phyloP scores from a whole-genome alignment of 2,329 filamentous ascomycete species.

The Calonectria naviculata region DNA sequence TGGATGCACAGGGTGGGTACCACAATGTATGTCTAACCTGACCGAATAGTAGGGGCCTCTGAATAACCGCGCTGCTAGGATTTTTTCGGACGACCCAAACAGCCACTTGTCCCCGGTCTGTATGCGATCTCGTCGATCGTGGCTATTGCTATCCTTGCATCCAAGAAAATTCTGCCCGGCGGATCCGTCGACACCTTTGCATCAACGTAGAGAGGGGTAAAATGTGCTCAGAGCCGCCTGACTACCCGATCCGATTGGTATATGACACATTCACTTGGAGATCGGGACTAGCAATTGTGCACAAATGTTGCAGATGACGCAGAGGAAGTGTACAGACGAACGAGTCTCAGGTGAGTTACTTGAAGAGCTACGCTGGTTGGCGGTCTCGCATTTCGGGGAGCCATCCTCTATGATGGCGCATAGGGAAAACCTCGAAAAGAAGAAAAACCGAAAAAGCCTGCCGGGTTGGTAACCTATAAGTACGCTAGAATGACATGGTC shows the following conservation, averaged over 20 bases:
- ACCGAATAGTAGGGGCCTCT: not conserved
- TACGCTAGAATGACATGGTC: not conserved
- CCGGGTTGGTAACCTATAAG: not conserved
- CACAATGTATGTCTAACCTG: not conserved
- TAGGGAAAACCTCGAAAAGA: not conserved
- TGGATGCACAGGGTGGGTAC: conserved; percentile 5
- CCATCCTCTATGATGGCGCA: not conserved
- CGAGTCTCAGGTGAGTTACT: not conserved
- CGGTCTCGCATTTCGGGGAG: not conserved
- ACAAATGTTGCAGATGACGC: not conserved
- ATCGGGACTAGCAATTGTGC: not conserved
- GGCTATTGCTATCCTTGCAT: not conserved
- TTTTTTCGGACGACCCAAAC: not conserved
- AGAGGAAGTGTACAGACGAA: not conserved
- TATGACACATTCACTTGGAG: not conserved
- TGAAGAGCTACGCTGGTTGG: not conserved
- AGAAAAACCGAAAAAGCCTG: not conserved
- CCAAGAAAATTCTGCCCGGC: not conserved
- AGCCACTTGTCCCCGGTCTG: not conserved
- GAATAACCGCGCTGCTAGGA: not conserved
- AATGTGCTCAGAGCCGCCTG: not conserved
- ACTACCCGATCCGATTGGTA: not conserved
- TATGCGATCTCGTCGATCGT: not conserved
- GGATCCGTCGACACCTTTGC: not conserved
- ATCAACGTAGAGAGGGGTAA: not conserved